These are phyloP conservation scores for Chrysoporthe deuterocubensis DNA, from an alignment of 2,329 filamentous ascomycete species.

Conservation along the genomic window DNA sequence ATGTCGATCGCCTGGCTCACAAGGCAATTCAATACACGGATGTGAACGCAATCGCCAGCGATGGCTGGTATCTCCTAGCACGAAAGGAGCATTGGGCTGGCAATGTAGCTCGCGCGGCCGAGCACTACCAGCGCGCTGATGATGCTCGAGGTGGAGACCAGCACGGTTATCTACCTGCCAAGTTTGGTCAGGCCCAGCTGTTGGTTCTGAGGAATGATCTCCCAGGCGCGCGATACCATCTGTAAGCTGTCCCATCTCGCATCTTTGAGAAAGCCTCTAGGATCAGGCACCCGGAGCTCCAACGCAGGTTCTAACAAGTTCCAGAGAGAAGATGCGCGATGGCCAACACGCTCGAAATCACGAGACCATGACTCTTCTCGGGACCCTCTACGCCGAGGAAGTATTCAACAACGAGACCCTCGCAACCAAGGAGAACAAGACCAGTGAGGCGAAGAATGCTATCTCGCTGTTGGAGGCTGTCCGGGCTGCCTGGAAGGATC, in stretches of 20 bases:
- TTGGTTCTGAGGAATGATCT: constrained; percentile 82
- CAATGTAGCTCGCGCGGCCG: constrained; percentile 73
- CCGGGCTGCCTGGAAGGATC: constrained; percentile 87
- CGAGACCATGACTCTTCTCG: constrained; percentile 90
- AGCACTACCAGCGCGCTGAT: constrained; percentile 89
- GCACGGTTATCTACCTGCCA: constrained; percentile 87
- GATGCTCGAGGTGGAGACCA: constrained; percentile 91
- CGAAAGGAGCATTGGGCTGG: constrained; percentile 87
- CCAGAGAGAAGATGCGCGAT: constrained; percentile 79
- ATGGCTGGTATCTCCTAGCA: constrained; percentile 95
- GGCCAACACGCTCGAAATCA: constrained; percentile 75
- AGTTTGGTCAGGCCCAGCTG: constrained; percentile 91
- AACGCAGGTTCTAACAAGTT: not conserved
- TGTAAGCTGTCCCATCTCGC: constrained; percentile 43
- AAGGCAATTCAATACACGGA: constrained; percentile 96
- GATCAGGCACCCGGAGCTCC: not conserved
- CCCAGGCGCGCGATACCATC: constrained; percentile 86
- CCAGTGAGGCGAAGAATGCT: constrained; percentile 82
- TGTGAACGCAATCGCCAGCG: constrained; percentile 93
- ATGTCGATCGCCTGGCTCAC: constrained; percentile 84
- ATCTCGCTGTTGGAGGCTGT: constrained; percentile 82
- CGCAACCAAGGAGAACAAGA: constrained; percentile 83
- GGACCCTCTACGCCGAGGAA: constrained; percentile 92
- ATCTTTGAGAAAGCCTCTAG: not conserved
- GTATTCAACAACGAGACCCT: constrained; percentile 78